Conservation (phyloP, 2,329 filamentous ascomycete genomes). For the Ophiocordyceps unilateralis region DNA sequence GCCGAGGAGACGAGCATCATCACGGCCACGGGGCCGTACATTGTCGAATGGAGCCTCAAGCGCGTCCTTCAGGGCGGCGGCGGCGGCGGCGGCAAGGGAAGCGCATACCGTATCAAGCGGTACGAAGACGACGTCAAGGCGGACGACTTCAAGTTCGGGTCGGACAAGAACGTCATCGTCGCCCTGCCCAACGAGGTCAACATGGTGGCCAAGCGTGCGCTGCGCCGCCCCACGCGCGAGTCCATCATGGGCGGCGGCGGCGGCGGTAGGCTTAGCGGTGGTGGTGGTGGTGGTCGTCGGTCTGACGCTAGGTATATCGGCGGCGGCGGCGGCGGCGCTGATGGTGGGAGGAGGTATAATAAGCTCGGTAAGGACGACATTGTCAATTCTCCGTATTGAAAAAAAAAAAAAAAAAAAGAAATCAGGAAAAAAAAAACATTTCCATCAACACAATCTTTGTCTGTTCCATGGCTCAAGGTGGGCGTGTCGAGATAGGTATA, state of each 20-base stretch:
- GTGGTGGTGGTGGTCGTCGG: no score
- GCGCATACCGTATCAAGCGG: constrained; percentile 90
- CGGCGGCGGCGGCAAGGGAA: constrained; percentile 41
- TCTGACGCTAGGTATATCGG: no score
- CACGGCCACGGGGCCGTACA: constrained; percentile 89
- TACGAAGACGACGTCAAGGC: constrained; percentile 93
- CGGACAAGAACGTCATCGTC: constrained; percentile 95
- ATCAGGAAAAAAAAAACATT: no score
- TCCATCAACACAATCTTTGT: no score
- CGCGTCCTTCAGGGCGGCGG: constrained; percentile 68
- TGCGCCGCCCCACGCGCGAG: constrained; percentile 80
- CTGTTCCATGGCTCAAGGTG: neutral
- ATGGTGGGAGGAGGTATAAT: constrained; percentile 46
- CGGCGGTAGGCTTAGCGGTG: constrained; percentile 28
- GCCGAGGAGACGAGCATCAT: constrained; percentile 83
- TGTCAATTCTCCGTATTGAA: constrained; percentile 53
- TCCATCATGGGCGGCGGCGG: constrained; percentile 63
- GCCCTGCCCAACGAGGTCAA: constrained; percentile 94
- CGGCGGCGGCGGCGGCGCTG: constrained; percentile 28
- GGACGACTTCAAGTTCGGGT: constrained; percentile 95
- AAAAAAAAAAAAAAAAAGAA: no score
- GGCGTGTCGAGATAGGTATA: neutral
- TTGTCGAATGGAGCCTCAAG: constrained; percentile 90
- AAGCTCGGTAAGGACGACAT: constrained; percentile 69
- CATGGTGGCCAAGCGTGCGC: constrained; percentile 76